Evolutionary conservation across 2,329 filamentous ascomycete genomes (phyloP).

Genomic region (Colletotrichum cereale): DNA sequence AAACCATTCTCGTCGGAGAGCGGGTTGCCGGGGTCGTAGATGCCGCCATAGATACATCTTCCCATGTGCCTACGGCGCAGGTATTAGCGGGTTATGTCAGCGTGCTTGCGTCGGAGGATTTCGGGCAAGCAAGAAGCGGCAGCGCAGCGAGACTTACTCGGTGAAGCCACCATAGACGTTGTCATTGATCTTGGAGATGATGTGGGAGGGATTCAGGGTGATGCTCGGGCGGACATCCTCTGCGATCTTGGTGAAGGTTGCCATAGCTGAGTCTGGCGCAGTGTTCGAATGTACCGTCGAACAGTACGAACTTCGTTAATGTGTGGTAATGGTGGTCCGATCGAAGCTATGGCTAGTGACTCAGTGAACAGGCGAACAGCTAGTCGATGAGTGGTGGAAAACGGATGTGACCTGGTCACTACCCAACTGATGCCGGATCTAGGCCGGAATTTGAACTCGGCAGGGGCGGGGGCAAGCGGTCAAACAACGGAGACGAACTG

Average conservation of each 20-base stretch:
- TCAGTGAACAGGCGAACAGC: conserved; percentile 20
- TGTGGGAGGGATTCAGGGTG: conserved; percentile 73
- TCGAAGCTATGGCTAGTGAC: conserved; percentile 15
- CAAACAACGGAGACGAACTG: conserved; percentile 16
- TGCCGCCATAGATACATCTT: conserved; percentile 87
- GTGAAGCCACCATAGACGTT: conserved; percentile 89
- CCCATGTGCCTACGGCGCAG: conserved; percentile 78
- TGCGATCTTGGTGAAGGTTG: conserved; percentile 77
- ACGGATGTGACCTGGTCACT: conserved; percentile 18
- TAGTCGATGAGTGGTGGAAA: conserved; percentile 38
- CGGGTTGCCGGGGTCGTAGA: conserved; percentile 82
- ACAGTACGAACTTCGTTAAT: background rate
- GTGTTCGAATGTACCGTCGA: background rate
- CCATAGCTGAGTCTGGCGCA: conserved; percentile 62
- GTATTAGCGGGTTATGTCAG: conserved; percentile 7
- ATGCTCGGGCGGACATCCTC: conserved; percentile 73
- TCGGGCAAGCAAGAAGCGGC: background rate
- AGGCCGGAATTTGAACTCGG: conserved; percentile 38
- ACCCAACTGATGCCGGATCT: conserved; percentile 26
- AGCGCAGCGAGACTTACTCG: conserved; percentile 68
- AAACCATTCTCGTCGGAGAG: conserved; percentile 82
- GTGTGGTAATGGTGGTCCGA: conserved; percentile 9
- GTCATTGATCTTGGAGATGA: conserved; percentile 79
- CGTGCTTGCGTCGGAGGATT: background rate
- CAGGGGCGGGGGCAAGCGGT: conserved; percentile 37